Base-by-base conservation (phyloP, 352 stramenopile species). In the Phytophthora pistaciae region DNA sequence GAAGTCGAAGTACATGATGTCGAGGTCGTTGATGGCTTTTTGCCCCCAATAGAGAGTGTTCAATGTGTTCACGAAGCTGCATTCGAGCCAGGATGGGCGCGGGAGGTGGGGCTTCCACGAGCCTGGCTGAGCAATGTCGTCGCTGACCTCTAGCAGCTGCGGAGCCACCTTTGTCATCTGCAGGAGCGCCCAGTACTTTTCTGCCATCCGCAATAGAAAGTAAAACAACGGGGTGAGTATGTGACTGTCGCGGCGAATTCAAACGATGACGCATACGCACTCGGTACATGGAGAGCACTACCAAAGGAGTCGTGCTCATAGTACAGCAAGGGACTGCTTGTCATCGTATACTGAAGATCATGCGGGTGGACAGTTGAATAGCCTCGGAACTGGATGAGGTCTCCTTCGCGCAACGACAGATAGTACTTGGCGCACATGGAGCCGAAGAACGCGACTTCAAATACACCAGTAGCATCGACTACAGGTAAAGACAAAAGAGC, bases 371-470 rank as follows among this genome's bases (percentile, higher is more conserved):
- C 33, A 14, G 54, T 33, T 8, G 68, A 77, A 67, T 91, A 92
- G 0, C 75, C 79, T 56, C 80, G 57, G 13, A 92, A 59, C 52
- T 91, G 83, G 23, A 91, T 60, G 21, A 91, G 60, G 46, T 93
- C 86, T 33, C 86, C 84, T 65, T 93, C 86, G 14, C 88, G 60
- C 27, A 93, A 56, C 0, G 68, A 64, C 14, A 83, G 33, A 63
- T 83, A 91, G 65, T 87, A 85, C 44, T 79, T 84, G 1, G 83
- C 84, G 13, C 82, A 90, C 79, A 87, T 87, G 2, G 84, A 83
- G 0, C 86, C 86, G 18, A 88, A 89, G 57, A 93, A 93, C n/a
- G 84, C 75, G 14, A 92, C 61, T 61, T 92, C 86, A 9, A 88
- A 70, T 1, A 72, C 78, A 0, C 68, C 71, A 2, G 66, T 64